A percentile compares a stretch with the other conserved stretches of the same genome.
phyloP scores from a whole-genome alignment of 331 rosid species.

The Stylosanthes scabra region DNA sequence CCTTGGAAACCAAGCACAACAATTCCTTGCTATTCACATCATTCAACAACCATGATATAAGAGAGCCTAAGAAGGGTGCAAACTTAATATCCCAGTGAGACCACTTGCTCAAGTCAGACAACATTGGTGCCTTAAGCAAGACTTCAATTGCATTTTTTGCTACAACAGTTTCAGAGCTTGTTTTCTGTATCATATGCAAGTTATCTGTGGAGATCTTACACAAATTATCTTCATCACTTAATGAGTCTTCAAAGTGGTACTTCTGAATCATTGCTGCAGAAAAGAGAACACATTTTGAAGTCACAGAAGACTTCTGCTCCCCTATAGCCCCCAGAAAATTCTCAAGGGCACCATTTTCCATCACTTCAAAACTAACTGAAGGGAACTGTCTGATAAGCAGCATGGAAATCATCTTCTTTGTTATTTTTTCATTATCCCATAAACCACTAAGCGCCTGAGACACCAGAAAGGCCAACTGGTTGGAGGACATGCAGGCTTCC shows the following conservation, averaged over 20 bases:
- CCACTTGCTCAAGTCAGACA: constrained; percentile 86
- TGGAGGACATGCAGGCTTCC: constrained; percentile 70
- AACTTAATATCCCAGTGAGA: constrained; percentile 90
- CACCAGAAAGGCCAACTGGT: constrained; percentile 64
- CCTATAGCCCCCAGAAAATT: constrained; percentile 58
- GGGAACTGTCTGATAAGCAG: constrained; percentile 85
- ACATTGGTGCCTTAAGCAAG: constrained; percentile 77
- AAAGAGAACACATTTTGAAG: constrained; percentile 73
- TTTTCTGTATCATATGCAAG: constrained; percentile 40
- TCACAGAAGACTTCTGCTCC: constrained; percentile 50
- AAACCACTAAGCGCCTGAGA: constrained; percentile 77
- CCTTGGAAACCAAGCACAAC: constrained; percentile 81
- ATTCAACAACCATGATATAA: constrained; percentile 76
- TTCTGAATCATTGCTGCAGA: constrained; percentile 68
- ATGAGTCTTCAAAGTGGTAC: constrained; percentile 46
- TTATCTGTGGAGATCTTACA: constrained; percentile 44
- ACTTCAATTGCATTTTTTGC: constrained; percentile 72
- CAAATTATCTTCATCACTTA: constrained; percentile 41
- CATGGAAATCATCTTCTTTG: constrained; percentile 57
- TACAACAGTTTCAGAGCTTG: constrained; percentile 46
- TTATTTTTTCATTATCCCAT: constrained; percentile 63
- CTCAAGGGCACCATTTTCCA: constrained; percentile 59
- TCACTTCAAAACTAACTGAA: constrained; percentile 59
- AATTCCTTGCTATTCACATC: constrained; percentile 70
- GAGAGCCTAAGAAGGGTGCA: constrained; percentile 89